phyloP scores from a whole-genome alignment of 495 filamentous ascomycete species.

The Podospora australis region DNA sequence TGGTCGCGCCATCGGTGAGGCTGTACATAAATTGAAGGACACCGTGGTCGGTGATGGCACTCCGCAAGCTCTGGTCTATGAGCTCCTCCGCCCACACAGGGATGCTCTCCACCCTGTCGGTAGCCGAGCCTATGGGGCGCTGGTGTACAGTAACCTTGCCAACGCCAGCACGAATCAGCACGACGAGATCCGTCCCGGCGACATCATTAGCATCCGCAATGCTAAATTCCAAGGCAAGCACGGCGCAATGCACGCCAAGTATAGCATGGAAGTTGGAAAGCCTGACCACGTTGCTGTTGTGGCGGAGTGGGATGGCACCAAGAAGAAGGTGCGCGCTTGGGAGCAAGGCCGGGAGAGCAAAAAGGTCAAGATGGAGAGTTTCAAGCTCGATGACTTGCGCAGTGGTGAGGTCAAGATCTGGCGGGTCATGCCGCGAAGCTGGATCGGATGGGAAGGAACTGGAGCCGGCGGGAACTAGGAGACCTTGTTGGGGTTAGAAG shows the following conservation, averaged over 20 bases:
- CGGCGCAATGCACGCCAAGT: constrained; percentile 91
- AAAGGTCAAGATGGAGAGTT: constrained; percentile 91
- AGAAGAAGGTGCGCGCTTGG: constrained; percentile 94
- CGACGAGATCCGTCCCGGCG: constrained; percentile 91
- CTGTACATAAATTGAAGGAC: constrained; percentile 62
- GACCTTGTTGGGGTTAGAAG: constrained; percentile 10
- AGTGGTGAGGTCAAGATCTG: constrained; percentile 97
- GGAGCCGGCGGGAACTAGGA: constrained; percentile 20
- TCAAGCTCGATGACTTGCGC: constrained; percentile 82
- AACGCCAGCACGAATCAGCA: constrained; percentile 85
- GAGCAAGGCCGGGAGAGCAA: constrained; percentile 92
- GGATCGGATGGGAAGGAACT: constrained; percentile 74
- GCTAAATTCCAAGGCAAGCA: constrained; percentile 94
- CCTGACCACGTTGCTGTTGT: constrained; percentile 94
- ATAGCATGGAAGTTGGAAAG: constrained; percentile 79
- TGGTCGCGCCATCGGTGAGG: constrained; percentile 65
- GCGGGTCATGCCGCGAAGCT: constrained; percentile 85
- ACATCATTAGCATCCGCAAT: constrained; percentile 90
- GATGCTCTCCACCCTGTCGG: constrained; percentile 77
- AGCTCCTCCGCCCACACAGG: constrained; percentile 66
- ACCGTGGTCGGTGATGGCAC: constrained; percentile 78
- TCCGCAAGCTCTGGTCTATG: constrained; percentile 65
- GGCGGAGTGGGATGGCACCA: constrained; percentile 97
- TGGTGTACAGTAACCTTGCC: constrained; percentile 89
- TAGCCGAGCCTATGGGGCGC: constrained; percentile 78